A percentile compares a stretch with the other conserved stretches of the same genome.
Evolutionary conservation across 2,329 filamentous ascomycete species (phyloP).

Genomic region (Penicillium sp.): DNA sequence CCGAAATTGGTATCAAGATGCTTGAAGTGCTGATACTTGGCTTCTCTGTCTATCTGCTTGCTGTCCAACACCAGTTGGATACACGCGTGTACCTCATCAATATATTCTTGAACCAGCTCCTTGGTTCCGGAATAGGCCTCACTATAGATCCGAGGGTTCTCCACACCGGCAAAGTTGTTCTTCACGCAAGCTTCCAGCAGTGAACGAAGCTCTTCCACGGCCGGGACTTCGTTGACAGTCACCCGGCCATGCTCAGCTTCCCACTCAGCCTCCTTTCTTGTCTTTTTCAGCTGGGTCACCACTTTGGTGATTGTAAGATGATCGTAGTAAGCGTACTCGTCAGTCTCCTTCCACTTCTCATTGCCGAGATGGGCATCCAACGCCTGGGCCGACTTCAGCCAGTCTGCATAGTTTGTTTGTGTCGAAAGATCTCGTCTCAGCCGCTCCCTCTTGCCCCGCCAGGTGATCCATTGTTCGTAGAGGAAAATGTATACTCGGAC

Average conservation of each 20-base stretch:
- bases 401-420: constrained; percentile 78
- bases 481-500: constrained; percentile 88
- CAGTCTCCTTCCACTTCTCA: constrained; percentile 51
- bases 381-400: constrained; percentile 77
- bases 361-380: constrained; percentile 83
- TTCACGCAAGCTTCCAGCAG: constrained; percentile 91
- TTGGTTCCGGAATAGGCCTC: constrained; percentile 99
- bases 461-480: constrained; percentile 90
- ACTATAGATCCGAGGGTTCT: constrained; percentile 92
- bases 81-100: constrained; percentile 68
- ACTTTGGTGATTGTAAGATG: constrained; percentile 79
- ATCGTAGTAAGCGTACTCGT: constrained; percentile 80
- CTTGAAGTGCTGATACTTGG: constrained; percentile 83
- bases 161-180: constrained; percentile 94
- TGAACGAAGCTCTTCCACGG: constrained; percentile 74
- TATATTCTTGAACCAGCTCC: constrained; percentile 83
- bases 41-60: constrained; percentile 68
- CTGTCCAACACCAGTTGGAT: constrained; percentile 72
- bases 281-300: constrained; percentile 69
- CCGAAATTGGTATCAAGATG: constrained; percentile 89
- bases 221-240: constrained; percentile 45
- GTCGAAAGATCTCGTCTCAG: constrained; percentile 72
- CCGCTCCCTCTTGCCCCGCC: constrained; percentile 77
- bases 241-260: constrained; percentile 34
- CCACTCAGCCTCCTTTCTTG: constrained; percentile 45